These are phyloP conservation scores for Globomyces sp. DNA, from an alignment of 371 early-diverging fungal genomes.

Conservation along the genomic window DNA sequence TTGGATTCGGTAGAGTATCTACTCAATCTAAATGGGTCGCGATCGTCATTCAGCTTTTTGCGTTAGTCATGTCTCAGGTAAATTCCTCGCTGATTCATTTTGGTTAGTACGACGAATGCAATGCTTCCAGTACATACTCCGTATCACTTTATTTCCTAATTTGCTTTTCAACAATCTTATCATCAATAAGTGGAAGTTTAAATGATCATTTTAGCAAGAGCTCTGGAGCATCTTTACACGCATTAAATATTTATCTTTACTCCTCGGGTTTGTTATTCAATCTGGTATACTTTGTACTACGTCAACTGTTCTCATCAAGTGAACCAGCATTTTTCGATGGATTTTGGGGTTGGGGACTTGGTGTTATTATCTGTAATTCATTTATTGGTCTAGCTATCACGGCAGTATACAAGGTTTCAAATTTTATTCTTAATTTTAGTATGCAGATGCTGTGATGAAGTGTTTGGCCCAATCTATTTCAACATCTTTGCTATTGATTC, in stretches of 20 bases:
- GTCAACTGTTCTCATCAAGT: neutral
- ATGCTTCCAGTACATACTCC: neutral
- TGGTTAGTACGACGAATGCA: conserved; percentile 1
- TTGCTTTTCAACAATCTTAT: neutral
- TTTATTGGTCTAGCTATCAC: conserved; percentile 6
- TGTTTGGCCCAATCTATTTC: neutral
- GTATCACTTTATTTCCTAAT: neutral
- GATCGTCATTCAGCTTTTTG: neutral
- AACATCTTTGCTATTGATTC: neutral
- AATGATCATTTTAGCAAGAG: neutral
- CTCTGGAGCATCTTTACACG: neutral
- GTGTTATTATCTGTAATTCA: conserved; percentile 1
- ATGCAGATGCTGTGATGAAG: conserved; percentile 9
- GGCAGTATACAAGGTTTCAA: conserved; percentile 3
- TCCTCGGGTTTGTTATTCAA: neutral
- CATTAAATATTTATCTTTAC: conserved; percentile 2
- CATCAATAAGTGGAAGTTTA: neutral
- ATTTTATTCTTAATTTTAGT: neutral
- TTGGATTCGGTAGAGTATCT: neutral
- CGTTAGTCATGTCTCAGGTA: neutral
- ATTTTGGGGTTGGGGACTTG: neutral
- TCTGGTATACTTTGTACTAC: neutral
- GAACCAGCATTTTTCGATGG: conserved; percentile 8
- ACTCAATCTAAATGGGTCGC: conserved; percentile 1
- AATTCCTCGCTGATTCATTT: no score